phyloP scores from a whole-genome alignment of 1,284 basidiomycete genomes.

The Ustilago curta region DNA sequence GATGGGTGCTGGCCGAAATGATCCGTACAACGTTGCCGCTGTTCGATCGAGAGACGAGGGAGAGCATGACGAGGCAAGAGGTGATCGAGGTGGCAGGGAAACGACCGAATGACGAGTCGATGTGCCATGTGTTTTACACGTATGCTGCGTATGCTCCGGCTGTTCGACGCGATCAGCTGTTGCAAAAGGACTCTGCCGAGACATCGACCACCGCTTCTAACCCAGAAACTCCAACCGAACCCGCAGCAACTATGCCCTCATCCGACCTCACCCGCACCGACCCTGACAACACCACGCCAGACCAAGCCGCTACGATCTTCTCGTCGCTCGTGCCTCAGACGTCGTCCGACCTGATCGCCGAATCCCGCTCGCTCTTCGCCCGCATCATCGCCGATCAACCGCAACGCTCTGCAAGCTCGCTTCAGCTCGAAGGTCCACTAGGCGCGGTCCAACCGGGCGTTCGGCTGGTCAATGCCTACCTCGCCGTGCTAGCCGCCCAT shows the following conservation, averaged over 20 bases:
- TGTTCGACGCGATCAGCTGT: constrained; percentile 42
- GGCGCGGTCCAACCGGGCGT: constrained; percentile 75
- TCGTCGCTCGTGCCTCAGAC: constrained; percentile 75
- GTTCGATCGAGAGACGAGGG: constrained; percentile 26
- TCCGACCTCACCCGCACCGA: not conserved
- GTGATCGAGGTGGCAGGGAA: constrained; percentile 49
- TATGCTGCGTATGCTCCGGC: constrained; percentile 82
- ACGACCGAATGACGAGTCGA: constrained; percentile 78
- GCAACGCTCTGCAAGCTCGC: constrained; percentile 8
- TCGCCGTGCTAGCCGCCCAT: constrained; percentile 76
- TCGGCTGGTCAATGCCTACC: constrained; percentile 82
- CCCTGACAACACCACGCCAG: constrained; percentile 70
- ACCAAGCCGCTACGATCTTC: constrained; percentile 72
- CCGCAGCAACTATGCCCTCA: not conserved
- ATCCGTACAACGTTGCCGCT: constrained; percentile 71
- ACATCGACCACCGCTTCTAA: not conserved
- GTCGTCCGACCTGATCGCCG: constrained; percentile 78
- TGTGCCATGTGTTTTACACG: constrained; percentile 86
- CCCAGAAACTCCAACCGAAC: not conserved
- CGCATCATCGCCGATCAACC: constrained; percentile 75
- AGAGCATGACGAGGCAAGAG: constrained; percentile 36
- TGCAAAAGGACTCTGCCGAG: not conserved
- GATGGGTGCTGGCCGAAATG: constrained; percentile 93
- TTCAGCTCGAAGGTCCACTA: constrained; percentile 72
- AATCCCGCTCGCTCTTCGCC: constrained; percentile 79